Percentiles rank a stretch among this genome's conserved stretches.
These are phyloP conservation scores for Arthroderma uncinatum DNA, from an alignment of 2,329 filamentous ascomycete species.

Conservation along the genomic window DNA sequence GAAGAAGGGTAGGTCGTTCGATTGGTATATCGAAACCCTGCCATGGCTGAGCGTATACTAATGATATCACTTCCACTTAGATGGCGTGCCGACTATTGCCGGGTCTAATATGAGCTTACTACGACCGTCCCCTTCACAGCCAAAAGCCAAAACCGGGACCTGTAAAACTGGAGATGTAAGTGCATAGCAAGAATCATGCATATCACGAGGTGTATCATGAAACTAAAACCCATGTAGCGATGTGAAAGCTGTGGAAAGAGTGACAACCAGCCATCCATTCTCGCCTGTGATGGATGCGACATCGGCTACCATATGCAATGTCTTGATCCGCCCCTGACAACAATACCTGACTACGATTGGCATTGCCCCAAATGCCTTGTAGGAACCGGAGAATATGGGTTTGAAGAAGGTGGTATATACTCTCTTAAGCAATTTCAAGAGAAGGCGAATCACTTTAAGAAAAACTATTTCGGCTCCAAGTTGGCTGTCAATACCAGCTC, in stretches of 20 bases:
- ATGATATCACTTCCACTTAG: constrained; percentile 31
- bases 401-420: constrained; percentile 92
- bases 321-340: constrained; percentile 71
- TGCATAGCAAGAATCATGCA: neutral
- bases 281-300: constrained; percentile 87
- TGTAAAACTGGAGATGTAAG: constrained; percentile 49
- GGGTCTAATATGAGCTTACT: constrained; percentile 96
- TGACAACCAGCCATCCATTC: constrained; percentile 58
- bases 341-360: constrained; percentile 77
- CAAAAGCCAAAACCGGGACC: constrained; percentile 45
- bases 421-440: constrained; percentile 93
- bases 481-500: constrained; percentile 65
- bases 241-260: constrained; percentile 79
- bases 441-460: constrained; percentile 89
- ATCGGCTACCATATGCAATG: constrained; percentile 77
- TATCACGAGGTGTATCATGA: neutral
- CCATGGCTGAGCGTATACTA: constrained; percentile 14
- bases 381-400: constrained; percentile 91
- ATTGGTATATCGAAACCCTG: neutral
- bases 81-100: constrained; percentile 63
- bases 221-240: constrained; percentile 39
- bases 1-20: constrained; percentile 58
- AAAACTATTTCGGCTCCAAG: constrained; percentile 81
- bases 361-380: constrained; percentile 92
- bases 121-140: constrained; percentile 59